A percentile compares a stretch with the other conserved stretches of the same genome.
Conservation (phyloP, 2,329 filamentous ascomycete genomes). For the Nannizziopsis arthrosporioides region DNA sequence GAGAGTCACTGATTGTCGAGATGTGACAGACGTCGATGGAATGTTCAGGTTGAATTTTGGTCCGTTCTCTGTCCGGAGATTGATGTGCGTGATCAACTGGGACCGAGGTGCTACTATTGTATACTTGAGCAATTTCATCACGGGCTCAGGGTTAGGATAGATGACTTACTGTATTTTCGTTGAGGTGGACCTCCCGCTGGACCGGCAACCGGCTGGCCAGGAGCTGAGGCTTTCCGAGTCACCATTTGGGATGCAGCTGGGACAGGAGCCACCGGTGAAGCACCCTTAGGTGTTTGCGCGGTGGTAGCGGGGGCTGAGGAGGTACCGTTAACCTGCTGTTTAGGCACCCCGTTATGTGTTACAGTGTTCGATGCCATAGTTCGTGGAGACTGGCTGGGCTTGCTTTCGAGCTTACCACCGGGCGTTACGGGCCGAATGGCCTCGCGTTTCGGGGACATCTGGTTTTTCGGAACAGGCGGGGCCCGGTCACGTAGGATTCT, state of each 20-base stretch:
- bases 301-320: not conserved
- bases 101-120: constrained; percentile 2
- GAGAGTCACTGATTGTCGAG: constrained; percentile 61
- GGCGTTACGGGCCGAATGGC: constrained; percentile 11
- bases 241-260: not conserved
- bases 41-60: constrained; percentile 51
- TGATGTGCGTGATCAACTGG: constrained; percentile 5
- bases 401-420: constrained; percentile 19
- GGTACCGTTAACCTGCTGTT: constrained; percentile 3
- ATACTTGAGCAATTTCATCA: not conserved
- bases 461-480: constrained; percentile 5
- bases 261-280: not conserved
- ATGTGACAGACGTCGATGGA: constrained; percentile 51
- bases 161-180: constrained; percentile 6
- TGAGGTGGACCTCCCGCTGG: not conserved
- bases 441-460: not conserved
- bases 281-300: not conserved
- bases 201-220: not conserved
- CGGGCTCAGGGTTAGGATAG: not conserved
- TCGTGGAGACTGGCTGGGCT: not conserved
- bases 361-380: not conserved
- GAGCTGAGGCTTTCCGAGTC: not conserved
- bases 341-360: not conserved
- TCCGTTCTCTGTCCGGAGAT: constrained; percentile 1
- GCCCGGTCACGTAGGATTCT: constrained; percentile 29